Base-by-base conservation (phyloP, 768 basidiomycete species). In the Suillus brevipes region DNA sequence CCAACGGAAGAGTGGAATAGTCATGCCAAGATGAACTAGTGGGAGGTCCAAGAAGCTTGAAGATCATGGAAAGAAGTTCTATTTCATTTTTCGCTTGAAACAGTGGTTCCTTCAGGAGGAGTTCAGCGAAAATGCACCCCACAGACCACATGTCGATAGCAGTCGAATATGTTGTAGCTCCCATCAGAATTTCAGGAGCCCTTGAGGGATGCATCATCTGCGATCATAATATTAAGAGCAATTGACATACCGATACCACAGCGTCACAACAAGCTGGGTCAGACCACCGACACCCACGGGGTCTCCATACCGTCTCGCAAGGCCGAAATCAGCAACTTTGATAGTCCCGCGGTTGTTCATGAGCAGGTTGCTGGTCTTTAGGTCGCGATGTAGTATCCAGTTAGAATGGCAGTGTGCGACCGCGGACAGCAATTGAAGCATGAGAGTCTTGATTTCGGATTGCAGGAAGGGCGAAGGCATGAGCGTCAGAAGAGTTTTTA, bases 321-420 rank as follows among this genome's bases (percentile, higher is more conserved):
- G 86, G 6, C 97, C 97, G 75, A 99, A 99, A 77, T 99, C 97
- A 16, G 97, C 97, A 7, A 99, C 95, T 73, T 99, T 99, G 79
- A 99, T 96, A 43, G 92, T 96, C 1, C 97, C 97, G 9, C 97
- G 89, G 74, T 99, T 99, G 77, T 99, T 99, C 97, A 99, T 97
- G 55, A 99, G 84, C 42, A 99, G 78, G 75, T 99, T 99, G 71
- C 94, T 96, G 23, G 97, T 99, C 77, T 99, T 99, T 66, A 99
- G 77, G 75, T 99, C 97, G 31, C 97, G 89, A 73, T 99, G 97
- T 6, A 99, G 83, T 70, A 99, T 98, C 97, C 97, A 99, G 65
- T 97, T 94, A 25, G 90, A 83, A 78, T 99, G 97, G 73, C 95
- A 98, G 68, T 96, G 92, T 4, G 88, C 88, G 38, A 99, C 90